Evolutionary conservation across 1,139 yeast species (phyloP).

Genomic region (Citeromyces siamensis): DNA sequence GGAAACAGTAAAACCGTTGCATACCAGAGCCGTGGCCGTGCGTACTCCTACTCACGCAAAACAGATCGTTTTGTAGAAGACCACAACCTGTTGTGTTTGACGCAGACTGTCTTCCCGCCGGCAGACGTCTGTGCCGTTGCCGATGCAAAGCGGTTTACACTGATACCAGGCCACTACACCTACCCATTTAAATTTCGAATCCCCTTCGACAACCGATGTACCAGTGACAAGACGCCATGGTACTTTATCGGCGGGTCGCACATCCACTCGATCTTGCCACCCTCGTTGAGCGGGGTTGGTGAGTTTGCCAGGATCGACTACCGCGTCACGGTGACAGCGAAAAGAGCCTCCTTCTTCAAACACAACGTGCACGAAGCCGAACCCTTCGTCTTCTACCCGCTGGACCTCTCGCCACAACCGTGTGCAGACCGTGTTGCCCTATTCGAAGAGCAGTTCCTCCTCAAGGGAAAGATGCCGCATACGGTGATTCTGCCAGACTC

Average conservation of each 20-base stretch:
- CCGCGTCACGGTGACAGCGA: constrained; percentile 48
- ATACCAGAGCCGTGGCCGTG: constrained; percentile 11
- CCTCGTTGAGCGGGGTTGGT: constrained; percentile 29
- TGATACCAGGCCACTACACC: constrained; percentile 45
- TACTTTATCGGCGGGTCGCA: constrained; percentile 22
- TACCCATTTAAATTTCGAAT: constrained; percentile 46
- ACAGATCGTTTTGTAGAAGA: constrained; percentile 22
- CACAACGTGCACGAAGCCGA: constrained; percentile 33
- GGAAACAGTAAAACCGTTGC: constrained; percentile 31
- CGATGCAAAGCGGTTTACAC: constrained; percentile 38
- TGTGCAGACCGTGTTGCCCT: background rate
- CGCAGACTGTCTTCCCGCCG: constrained; percentile 50
- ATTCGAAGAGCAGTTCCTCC: background rate
- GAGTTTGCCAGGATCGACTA: constrained; percentile 32
- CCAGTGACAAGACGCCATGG: constrained; percentile 27
- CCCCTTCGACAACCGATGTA: constrained; percentile 38
- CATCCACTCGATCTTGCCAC: constrained; percentile 43
- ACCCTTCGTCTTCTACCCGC: constrained; percentile 42
- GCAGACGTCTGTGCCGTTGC: constrained; percentile 35
- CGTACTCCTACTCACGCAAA: constrained; percentile 14
- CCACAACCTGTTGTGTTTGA: constrained; percentile 45
- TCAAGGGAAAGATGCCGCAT: background rate
- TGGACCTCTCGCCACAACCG: no score
- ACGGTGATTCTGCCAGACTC: background rate
- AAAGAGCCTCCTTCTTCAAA: constrained; percentile 38